These are phyloP conservation scores for Coniochaeta hoffmannii DNA, from an alignment of 2,329 filamentous ascomycete species.

Conservation along the genomic window DNA sequence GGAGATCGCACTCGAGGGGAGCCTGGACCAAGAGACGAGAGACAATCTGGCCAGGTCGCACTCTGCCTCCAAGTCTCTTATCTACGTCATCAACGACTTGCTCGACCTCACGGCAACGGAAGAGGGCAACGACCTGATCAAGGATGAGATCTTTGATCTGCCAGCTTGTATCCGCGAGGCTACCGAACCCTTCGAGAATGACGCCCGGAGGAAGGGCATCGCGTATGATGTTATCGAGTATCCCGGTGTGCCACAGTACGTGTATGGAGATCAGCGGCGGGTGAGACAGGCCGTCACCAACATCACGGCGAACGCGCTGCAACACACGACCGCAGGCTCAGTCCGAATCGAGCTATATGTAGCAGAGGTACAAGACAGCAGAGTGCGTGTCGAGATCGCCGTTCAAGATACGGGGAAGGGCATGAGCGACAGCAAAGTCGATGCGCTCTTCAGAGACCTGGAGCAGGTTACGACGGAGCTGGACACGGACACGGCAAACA, in stretches of 20 bases:
- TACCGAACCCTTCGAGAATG: conserved; percentile 63
- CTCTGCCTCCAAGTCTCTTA: conserved; percentile 84
- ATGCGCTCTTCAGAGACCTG: conserved; percentile 50
- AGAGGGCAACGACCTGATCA: conserved; percentile 70
- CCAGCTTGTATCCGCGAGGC: conserved; percentile 66
- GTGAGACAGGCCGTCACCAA: conserved; percentile 81
- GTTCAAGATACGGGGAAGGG: conserved; percentile 54
- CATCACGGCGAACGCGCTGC: conserved; percentile 75
- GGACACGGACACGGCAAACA: conserved; percentile 13
- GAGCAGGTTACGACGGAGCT: conserved; percentile 48
- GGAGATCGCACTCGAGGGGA: conserved; percentile 80
- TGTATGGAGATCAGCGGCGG: conserved; percentile 71
- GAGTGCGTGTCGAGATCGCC: conserved; percentile 64
- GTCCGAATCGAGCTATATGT: conserved; percentile 66
- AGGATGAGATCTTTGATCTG: conserved; percentile 74
- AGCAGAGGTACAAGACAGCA: conserved; percentile 40
- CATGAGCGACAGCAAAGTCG: conserved; percentile 47
- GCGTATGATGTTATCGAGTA: conserved; percentile 61
- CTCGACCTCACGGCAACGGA: conserved; percentile 84
- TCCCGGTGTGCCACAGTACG: conserved; percentile 59
- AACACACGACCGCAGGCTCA: conserved; percentile 62
- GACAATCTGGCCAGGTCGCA: conserved; percentile 81
- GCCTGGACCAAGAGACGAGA: conserved; percentile 71
- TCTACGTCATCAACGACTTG: conserved; percentile 90
- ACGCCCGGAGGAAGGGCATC: conserved; percentile 70